Evolutionary conservation across 768 basidiomycete genomes (phyloP).

Genomic region (Leucocoprinus leucothites): DNA sequence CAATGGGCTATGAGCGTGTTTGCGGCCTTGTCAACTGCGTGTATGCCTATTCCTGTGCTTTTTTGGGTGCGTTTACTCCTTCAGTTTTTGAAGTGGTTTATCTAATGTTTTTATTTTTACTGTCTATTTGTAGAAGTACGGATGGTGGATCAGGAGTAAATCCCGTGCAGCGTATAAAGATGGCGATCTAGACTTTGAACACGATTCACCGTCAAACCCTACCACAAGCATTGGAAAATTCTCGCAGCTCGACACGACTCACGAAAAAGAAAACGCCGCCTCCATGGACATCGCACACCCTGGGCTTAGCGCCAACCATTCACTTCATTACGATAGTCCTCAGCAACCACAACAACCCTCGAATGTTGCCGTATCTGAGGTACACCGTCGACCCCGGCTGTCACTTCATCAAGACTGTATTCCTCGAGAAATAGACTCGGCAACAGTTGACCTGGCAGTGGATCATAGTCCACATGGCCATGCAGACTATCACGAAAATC

Average conservation of each 20-base stretch:
- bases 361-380: too few relatives aligned
- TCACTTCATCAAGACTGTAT: too few relatives aligned
- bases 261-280: slow-evolving; percentile 10
- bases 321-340: neutral
- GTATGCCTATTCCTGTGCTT: slow-evolving; percentile 53
- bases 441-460: too few relatives aligned
- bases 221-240: slow-evolving; percentile 7
- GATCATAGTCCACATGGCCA: too few relatives aligned
- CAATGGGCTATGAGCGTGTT: slow-evolving; percentile 55
- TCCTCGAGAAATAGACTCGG: too few relatives aligned
- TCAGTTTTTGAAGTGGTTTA: neutral
- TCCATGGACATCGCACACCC: too few relatives aligned
- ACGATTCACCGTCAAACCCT: slow-evolving; percentile 2
- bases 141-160: slow-evolving; percentile 42
- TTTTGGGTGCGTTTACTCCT: slow-evolving; percentile 43
- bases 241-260: slow-evolving; percentile 21
- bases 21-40: slow-evolving; percentile 44
- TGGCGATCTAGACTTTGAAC: slow-evolving; percentile 15
- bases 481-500: too few relatives aligned
- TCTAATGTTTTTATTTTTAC: slow-evolving; percentile 2
- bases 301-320: too few relatives aligned
- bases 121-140: slow-evolving; percentile 43
- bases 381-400: too few relatives aligned
- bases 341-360: neutral
- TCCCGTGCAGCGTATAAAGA: slow-evolving; percentile 44